Evolutionary conservation across 2,329 filamentous ascomycete genomes (phyloP).

Genomic region (Penicillium sp.): DNA sequence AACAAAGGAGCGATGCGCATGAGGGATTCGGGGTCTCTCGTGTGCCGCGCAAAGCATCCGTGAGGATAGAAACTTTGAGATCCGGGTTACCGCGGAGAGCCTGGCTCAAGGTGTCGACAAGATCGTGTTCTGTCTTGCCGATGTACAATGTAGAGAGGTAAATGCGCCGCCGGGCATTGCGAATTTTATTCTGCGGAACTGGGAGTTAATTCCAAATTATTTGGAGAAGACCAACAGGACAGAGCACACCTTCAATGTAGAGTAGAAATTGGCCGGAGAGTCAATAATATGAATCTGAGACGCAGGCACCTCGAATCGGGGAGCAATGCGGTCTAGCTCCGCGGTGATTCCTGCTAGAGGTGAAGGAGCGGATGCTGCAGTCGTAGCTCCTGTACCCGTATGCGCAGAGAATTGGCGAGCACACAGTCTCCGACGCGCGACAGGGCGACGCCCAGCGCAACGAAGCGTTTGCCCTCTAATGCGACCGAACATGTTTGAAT

Average conservation of each 20-base stretch:
- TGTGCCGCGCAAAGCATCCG: constrained; percentile 86
- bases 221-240: constrained; percentile 2
- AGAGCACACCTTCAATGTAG: constrained; percentile 73
- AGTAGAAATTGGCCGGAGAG: constrained; percentile 86
- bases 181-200: constrained; percentile 69
- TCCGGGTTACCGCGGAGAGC: constrained; percentile 72
- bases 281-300: constrained; percentile 77
- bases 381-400: constrained; percentile 24
- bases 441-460: constrained; percentile 34
- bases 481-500: constrained; percentile 40
- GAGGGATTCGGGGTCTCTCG: constrained; percentile 83
- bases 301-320: constrained; percentile 82
- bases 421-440: constrained; percentile 31
- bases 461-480: constrained; percentile 41
- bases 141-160: constrained; percentile 98
- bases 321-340: constrained; percentile 84
- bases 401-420: constrained; percentile 42
- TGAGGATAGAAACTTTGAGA: constrained; percentile 82
- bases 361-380: constrained; percentile 34
- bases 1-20: constrained; percentile 81
- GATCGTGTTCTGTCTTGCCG: constrained; percentile 85
- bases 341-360: constrained; percentile 61
- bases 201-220: constrained; percentile 1
- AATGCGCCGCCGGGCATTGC: constrained; percentile 71
- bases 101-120: constrained; percentile 75